phyloP scores from a whole-genome alignment of 2,329 filamentous ascomycete species.

The Elsinoe perseae region DNA sequence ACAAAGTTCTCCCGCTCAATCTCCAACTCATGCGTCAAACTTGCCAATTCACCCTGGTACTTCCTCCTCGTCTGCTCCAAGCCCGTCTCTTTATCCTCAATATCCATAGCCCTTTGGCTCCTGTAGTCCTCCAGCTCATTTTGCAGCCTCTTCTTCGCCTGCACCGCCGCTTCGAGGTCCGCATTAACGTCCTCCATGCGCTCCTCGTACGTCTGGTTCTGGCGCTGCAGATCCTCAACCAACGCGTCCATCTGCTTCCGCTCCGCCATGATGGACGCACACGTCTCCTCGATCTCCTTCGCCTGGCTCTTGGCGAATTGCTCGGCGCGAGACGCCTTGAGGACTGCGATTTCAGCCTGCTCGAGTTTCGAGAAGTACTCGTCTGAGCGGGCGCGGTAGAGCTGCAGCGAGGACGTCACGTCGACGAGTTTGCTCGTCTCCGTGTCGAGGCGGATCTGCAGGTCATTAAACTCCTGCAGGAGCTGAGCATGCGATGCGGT shows the following conservation, averaged over 20 bases:
- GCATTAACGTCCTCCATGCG: conserved; percentile 85
- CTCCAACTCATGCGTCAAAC: conserved; percentile 84
- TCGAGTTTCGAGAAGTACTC: conserved; percentile 97
- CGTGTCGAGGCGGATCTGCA: conserved; percentile 86
- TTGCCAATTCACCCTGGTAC: conserved; percentile 88
- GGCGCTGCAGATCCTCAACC: conserved; percentile 82
- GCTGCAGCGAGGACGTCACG: conserved; percentile 69
- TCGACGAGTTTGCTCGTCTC: conserved; percentile 81
- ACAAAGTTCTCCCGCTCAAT: conserved; percentile 85
- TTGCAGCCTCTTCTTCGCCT: conserved; percentile 88
- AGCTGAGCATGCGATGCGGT: conserved; percentile 79
- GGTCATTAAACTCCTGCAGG: conserved; percentile 82
- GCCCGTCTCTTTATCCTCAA: conserved; percentile 91
- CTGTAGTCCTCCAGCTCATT: conserved; percentile 97
- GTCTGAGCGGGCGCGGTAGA: conserved; percentile 88
- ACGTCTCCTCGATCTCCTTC: conserved; percentile 84
- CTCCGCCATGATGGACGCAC: conserved; percentile 82
- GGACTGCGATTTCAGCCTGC: conserved; percentile 88
- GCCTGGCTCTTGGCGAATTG: conserved; percentile 89
- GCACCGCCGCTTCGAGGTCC: conserved; percentile 74
- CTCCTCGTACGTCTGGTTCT: conserved; percentile 84
- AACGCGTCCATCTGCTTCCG: conserved; percentile 80
- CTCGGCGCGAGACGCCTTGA: conserved; percentile 85
- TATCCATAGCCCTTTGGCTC: conserved; percentile 87
- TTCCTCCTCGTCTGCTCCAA: conserved; percentile 97